A percentile compares a stretch with the other conserved stretches of the same genome.
Evolutionary conservation across 2,329 filamentous ascomycete genomes (phyloP).

Genomic region (Cryphonectria parasitica): DNA sequence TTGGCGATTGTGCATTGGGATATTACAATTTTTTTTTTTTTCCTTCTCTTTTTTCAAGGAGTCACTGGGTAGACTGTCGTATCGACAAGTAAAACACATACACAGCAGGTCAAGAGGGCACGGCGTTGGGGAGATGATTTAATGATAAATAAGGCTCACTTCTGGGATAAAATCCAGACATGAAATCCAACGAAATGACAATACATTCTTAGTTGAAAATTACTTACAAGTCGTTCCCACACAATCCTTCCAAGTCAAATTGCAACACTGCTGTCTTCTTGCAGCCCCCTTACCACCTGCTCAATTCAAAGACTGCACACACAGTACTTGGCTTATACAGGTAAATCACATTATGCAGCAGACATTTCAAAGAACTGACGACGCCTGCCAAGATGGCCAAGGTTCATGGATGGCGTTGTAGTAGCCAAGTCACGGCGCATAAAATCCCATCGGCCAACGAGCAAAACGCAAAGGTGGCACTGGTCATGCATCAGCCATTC

Average conservation of each 20-base stretch:
- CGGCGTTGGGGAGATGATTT: not conserved
- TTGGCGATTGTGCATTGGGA: not conserved
- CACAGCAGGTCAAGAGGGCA: not conserved
- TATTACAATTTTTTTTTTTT: not conserved
- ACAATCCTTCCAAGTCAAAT: not conserved
- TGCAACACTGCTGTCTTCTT: not conserved
- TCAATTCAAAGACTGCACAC: not conserved
- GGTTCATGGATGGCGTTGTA: not conserved
- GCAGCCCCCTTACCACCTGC: too few species aligned
- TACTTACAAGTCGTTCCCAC: not conserved
- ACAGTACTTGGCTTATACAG: not conserved
- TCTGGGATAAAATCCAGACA: not conserved
- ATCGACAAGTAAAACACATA: not conserved
- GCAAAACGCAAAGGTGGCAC: too few species aligned
- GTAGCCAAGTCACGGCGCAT: too few species aligned
- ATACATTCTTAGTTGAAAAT: not conserved
- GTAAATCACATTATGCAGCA: not conserved
- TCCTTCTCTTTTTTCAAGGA: not conserved
- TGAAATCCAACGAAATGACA: not conserved
- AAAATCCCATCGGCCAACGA: too few species aligned
- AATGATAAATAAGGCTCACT: not conserved
- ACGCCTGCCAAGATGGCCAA: not conserved
- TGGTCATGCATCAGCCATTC: not conserved
- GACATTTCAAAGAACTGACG: not conserved
- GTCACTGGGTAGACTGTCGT: not conserved